Percentiles rank a stretch among this genome's conserved stretches.
These are phyloP conservation scores for Scutellaria barbata DNA, from an alignment of 257 asterid genomes.

Conservation along the genomic window DNA sequence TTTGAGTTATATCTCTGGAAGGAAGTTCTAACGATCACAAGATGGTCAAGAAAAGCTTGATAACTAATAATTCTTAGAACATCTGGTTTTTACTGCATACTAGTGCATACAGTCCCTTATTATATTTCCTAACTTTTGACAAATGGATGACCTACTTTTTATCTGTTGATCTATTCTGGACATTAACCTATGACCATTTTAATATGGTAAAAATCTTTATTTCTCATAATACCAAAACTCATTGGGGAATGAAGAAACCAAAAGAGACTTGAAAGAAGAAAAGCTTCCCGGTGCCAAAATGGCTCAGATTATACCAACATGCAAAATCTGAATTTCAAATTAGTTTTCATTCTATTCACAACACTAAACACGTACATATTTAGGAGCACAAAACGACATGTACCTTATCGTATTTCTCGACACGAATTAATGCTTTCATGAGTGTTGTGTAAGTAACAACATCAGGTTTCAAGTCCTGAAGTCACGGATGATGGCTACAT, in stretches of 20 bases:
- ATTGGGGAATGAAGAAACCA: background rate
- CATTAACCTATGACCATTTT: too few relatives aligned
- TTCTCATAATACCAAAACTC: background rate
- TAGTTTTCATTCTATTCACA: constrained; percentile 12
- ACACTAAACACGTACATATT: background rate
- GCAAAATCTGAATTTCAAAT: background rate
- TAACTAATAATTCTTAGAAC: background rate
- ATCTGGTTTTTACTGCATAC: too few relatives aligned
- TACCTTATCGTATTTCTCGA: constrained; percentile 88
- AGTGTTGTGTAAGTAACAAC: constrained; percentile 95
- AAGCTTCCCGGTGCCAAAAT: background rate
- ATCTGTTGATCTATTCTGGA: background rate
- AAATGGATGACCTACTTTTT: background rate
- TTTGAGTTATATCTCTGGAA: too few relatives aligned
- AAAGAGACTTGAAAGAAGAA: background rate
- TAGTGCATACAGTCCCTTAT: background rate
- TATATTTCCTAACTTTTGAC: background rate
- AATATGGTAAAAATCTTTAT: too few relatives aligned
- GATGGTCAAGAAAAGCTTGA: background rate
- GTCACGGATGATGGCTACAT: constrained; percentile 27
- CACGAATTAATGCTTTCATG: constrained; percentile 91
- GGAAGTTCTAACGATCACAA: background rate
- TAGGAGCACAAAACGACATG: constrained; percentile 3
- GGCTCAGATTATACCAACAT: background rate
- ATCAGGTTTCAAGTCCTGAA: constrained; percentile 88